A percentile compares a stretch with the other conserved stretches of the same genome.
phyloP scores from a whole-genome alignment of 208 protist species.

The Wallacemonas sp. region DNA sequence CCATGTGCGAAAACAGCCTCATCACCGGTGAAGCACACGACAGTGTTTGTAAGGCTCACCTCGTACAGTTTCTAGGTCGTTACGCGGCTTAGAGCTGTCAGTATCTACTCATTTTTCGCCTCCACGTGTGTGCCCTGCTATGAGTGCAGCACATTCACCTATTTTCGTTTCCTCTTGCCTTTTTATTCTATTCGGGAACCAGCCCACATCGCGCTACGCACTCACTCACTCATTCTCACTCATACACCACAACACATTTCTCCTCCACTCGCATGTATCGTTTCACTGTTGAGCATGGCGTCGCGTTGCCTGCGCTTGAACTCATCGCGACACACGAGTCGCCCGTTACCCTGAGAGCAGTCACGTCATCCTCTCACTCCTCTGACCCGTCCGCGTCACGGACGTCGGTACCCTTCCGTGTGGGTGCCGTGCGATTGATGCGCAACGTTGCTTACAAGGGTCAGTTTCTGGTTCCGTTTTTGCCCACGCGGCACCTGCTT shows the following conservation, averaged over 20 bases:
- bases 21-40: too few species aligned
- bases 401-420: constrained; percentile 4
- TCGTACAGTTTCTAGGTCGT: too few species aligned
- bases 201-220: too few species aligned
- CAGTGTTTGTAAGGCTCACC: too few species aligned
- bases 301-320: background rate
- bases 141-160: background rate
- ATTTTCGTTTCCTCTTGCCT: constrained; percentile 18
- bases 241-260: background rate
- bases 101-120: constrained; percentile 18
- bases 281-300: background rate
- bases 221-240: background rate
- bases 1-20: too few species aligned
- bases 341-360: background rate
- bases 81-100: too few species aligned
- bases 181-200: constrained; percentile 9
- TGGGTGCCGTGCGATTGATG: constrained; percentile 54
- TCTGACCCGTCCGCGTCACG: too few species aligned
- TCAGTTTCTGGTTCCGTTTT: constrained; percentile 70
- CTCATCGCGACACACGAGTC: background rate
- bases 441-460: constrained; percentile 63
- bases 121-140: background rate
- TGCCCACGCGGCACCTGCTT: constrained; percentile 63
- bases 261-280: constrained; percentile 11
- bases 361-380: background rate